Base-by-base conservation (phyloP, 805 yeast species). In the Wickerhamiella dianesei region DNA sequence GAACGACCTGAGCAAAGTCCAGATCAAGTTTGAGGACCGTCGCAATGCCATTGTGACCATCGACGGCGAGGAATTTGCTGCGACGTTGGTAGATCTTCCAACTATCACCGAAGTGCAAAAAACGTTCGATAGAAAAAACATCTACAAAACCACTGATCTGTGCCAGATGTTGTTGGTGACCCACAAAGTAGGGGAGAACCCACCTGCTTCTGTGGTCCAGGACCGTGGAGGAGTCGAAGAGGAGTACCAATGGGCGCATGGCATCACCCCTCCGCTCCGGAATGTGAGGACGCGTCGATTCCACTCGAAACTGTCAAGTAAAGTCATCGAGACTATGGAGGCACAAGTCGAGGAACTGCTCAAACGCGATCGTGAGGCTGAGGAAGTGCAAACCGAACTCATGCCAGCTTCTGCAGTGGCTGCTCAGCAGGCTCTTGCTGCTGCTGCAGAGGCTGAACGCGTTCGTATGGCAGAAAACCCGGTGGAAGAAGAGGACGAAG, bases 61-160 rank as follows among this genome's bases (percentile, higher is more conserved):
- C n/a, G 75, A 77, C 50, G 80, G 77, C 40, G 72, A 76, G 13
- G 62, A 78, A 50, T 89, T 83, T 61, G 86, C 84, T 4, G 96
- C 94, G 0, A 78, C 85, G 52, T 66, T 92, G 35, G 76, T 92
- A n/a, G 89, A 88, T 56, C 67, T 92, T 52, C 98, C 98, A 0
- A 84, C 95, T 0, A 64, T 88, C 3, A 74, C 84, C 8, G 98
- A 92, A 61, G 76, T 83, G 4, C 85, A 81, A 61, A 92, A 92
- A 64, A 79, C 95, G 3, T 75, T 88, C 20, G 98, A 92, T 61
- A 75, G 77, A 57, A 89, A 89, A 61, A 92, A 86, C 59, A 74
- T 92, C 21, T 80, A 82, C 67, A 92, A 92, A 59, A 77, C 94
- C 0, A 71, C 85, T 32, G 97, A 92, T 62, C 70, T 89, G 4